phyloP scores from a whole-genome alignment of 164 flowering plant genomes.

The Kingdonia uniflora region DNA sequence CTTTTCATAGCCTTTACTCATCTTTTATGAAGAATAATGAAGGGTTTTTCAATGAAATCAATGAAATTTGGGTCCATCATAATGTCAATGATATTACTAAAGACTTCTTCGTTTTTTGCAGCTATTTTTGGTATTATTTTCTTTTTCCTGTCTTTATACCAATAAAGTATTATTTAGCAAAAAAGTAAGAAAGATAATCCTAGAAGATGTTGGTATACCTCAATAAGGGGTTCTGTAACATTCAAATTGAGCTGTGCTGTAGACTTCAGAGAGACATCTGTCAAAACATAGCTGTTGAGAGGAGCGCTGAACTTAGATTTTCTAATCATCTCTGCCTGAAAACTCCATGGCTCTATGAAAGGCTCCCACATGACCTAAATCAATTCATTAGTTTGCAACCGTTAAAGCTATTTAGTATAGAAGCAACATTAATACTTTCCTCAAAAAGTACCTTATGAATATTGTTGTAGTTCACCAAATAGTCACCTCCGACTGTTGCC shows the following conservation, averaged over 20 bases:
- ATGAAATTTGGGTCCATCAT: too few relatives aligned
- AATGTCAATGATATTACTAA: too few relatives aligned
- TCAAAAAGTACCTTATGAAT: conserved; percentile 55
- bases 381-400: neutral
- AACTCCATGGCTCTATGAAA: conserved; percentile 83
- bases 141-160: too few relatives aligned
- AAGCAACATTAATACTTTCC: neutral
- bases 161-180: too few relatives aligned
- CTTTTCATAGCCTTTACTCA: too few relatives aligned
- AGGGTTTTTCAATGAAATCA: too few relatives aligned
- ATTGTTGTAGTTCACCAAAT: conserved; percentile 73
- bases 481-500: conserved; percentile 33
- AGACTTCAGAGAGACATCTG: conserved; percentile 50
- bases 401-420: conserved; percentile 7
- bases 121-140: too few relatives aligned
- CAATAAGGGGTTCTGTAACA: conserved; percentile 65
- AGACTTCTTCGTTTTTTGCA: too few relatives aligned
- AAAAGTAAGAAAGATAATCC: neutral
- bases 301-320: conserved; percentile 32
- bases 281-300: conserved; percentile 28
- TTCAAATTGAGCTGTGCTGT: conserved; percentile 59
- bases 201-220: conserved; percentile 40
- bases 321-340: conserved; percentile 38
- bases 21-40: too few relatives aligned
- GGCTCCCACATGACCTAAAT: conserved; percentile 93